Conservation (phyloP, 164 flowering plant genomes). For the Nelumbo lutea region DNA sequence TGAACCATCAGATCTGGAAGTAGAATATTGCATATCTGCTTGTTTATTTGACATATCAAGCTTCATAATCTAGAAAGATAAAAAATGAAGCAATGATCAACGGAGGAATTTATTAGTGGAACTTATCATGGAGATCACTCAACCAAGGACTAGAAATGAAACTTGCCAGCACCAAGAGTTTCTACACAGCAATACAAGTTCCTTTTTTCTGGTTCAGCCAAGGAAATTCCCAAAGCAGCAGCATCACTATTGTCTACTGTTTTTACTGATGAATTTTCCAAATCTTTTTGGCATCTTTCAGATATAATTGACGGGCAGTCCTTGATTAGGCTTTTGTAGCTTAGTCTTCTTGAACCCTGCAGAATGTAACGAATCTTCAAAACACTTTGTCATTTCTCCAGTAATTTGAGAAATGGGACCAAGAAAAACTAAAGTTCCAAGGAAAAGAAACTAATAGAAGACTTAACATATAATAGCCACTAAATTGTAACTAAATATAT, state of each 20-base stretch:
- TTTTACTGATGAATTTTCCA: conserved; percentile 18
- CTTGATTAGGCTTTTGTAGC: conserved; percentile 53
- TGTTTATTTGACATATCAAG: conserved; percentile 60
- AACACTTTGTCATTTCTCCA: too few relatives aligned
- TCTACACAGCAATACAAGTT: conserved; percentile 45
- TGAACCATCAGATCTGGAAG: conserved; percentile 69
- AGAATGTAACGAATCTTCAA: too few relatives aligned
- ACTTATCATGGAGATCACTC: background rate
- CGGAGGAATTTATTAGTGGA: background rate
- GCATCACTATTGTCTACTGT: conserved; percentile 16
- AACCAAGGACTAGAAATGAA: conserved; percentile 1
- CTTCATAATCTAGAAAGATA: conserved; percentile 57
- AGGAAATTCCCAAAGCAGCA: conserved; percentile 36
- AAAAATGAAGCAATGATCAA: background rate
- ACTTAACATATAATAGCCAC: background rate
- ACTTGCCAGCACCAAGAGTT: conserved; percentile 51
- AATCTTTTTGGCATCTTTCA: conserved; percentile 16
- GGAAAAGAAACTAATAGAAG: background rate
- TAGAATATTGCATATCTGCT: conserved; percentile 51
- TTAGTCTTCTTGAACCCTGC: conserved; percentile 71
- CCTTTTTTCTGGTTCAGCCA: conserved; percentile 40
- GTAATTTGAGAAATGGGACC: too few relatives aligned
- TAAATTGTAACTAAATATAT: background rate
- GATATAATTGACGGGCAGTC: conserved; percentile 47
- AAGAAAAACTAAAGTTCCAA: background rate